These are phyloP conservation scores for Gossypium gossypioides DNA, from an alignment of 441 rosid genomes.

Conservation along the genomic window DNA sequence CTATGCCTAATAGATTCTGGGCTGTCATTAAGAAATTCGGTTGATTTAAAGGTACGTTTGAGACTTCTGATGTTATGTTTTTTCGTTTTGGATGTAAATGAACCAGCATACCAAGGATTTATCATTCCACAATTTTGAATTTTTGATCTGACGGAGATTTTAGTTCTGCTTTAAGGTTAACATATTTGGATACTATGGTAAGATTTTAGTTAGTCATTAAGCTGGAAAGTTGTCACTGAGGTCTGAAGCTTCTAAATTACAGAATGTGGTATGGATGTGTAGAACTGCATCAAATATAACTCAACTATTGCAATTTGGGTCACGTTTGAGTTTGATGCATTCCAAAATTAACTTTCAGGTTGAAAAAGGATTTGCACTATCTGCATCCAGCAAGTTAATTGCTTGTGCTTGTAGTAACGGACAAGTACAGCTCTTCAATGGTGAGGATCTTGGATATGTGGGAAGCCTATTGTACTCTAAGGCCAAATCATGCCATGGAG, in stretches of 20 bases:
- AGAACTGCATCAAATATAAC: constrained; percentile 6
- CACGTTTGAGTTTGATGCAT: constrained; percentile 14
- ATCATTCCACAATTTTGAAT: neutral
- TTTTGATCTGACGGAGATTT: neutral
- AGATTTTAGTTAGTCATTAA: neutral
- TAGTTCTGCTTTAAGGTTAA: neutral
- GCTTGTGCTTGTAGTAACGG: constrained; percentile 84
- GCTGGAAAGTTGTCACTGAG: neutral
- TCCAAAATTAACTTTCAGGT: constrained; percentile 42
- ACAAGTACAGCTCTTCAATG: constrained; percentile 40
- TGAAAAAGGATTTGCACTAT: constrained; percentile 61
- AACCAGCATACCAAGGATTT: neutral
- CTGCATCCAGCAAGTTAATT: constrained; percentile 53
- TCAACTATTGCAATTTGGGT: constrained; percentile 9
- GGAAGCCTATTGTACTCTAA: constrained; percentile 48
- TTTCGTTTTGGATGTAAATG: constrained; percentile 2
- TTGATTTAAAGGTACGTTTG: constrained; percentile 51
- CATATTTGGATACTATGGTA: neutral
- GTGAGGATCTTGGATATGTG: constrained; percentile 33
- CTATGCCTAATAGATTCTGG: constrained; percentile 47
- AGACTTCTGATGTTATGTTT: constrained; percentile 6
- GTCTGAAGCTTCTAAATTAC: neutral
- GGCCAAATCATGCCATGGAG: constrained; percentile 31
- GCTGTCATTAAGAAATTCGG: constrained; percentile 39
- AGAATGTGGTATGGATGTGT: neutral